phyloP scores from a whole-genome alignment of 2,329 filamentous ascomycete genomes.

The Colletotrichum tabaci region DNA sequence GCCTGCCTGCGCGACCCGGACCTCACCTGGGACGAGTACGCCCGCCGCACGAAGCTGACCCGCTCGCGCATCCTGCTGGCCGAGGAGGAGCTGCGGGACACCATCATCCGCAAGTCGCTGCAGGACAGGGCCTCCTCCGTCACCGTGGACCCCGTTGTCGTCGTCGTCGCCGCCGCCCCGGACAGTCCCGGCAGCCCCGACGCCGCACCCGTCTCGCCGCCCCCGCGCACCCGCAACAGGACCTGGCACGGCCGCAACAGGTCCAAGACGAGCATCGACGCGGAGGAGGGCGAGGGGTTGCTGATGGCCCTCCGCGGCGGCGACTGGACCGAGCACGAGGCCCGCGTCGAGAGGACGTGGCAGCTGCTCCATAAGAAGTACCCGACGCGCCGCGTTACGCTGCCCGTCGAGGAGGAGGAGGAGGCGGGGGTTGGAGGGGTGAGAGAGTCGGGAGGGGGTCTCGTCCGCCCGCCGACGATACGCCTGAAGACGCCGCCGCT shows the following conservation, averaged over 20 bases:
- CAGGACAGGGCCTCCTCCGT: constrained; percentile 19
- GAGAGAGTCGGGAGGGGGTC: constrained; percentile 18
- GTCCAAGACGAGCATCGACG: constrained; percentile 3
- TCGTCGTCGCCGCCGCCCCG: constrained; percentile 1
- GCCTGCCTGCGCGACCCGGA: constrained; percentile 30
- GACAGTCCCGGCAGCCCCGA: not conserved
- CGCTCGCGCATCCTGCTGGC: constrained; percentile 31
- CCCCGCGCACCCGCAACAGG: constrained; percentile 26
- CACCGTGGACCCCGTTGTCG: not conserved
- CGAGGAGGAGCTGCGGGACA: constrained; percentile 28
- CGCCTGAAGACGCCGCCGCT: constrained; percentile 36
- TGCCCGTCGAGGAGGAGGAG: constrained; percentile 25
- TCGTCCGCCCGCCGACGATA: constrained; percentile 35
- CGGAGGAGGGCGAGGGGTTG: constrained; percentile 23
- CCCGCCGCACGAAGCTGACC: constrained; percentile 29
- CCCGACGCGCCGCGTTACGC: constrained; percentile 30
- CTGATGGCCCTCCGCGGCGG: constrained; percentile 24
- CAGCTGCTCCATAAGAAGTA: constrained; percentile 40
- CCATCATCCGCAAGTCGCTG: constrained; percentile 38
- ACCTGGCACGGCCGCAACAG: constrained; percentile 28
- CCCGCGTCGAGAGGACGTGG: constrained; percentile 38
- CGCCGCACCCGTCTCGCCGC: constrained; percentile 28
- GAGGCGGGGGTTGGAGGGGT: no score
- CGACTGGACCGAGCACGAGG: constrained; percentile 37
- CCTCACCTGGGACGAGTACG: constrained; percentile 32